Conservation (phyloP, 768 basidiomycete genomes). For the Xanthoconium purpureum region DNA sequence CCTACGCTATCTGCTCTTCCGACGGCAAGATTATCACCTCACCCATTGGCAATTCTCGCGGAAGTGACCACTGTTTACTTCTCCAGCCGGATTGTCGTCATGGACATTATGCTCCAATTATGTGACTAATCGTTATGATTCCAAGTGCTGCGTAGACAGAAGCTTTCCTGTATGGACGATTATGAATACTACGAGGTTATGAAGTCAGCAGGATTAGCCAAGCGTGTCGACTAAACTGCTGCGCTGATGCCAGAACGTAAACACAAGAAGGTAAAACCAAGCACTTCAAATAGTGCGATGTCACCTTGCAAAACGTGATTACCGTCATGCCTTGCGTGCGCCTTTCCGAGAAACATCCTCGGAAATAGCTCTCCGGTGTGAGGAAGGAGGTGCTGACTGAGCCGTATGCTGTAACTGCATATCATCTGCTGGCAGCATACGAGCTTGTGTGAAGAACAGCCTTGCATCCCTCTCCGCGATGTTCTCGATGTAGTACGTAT, state of each 20-base stretch:
- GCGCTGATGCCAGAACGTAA: not conserved
- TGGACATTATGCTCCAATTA: constrained; percentile 23
- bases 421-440: constrained; percentile 42
- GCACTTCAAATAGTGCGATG: not conserved
- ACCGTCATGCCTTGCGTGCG: constrained; percentile 15
- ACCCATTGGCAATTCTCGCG: constrained; percentile 1
- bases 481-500: constrained; percentile 88
- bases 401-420: constrained; percentile 24
- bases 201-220: not conserved
- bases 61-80: not conserved
- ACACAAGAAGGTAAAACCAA: not conserved
- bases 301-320: not conserved
- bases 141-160: constrained; percentile 8
- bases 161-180: constrained; percentile 13
- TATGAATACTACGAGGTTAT: constrained; percentile 16
- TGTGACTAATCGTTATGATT: constrained; percentile 12
- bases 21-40: constrained; percentile 1
- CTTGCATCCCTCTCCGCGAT: constrained; percentile 74
- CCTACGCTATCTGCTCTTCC: not conserved
- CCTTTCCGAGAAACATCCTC: constrained; percentile 20
- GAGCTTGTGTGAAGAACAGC: constrained; percentile 90
- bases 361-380: constrained; percentile 28
- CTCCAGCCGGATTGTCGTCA: constrained; percentile 12
- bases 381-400: constrained; percentile 29
- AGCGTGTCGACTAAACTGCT: not conserved